Evolutionary conservation across 164 flowering plant species (phyloP), one percentile per base, ranked within the genome.

Genomic region (Cinnamomum chago): DNA sequence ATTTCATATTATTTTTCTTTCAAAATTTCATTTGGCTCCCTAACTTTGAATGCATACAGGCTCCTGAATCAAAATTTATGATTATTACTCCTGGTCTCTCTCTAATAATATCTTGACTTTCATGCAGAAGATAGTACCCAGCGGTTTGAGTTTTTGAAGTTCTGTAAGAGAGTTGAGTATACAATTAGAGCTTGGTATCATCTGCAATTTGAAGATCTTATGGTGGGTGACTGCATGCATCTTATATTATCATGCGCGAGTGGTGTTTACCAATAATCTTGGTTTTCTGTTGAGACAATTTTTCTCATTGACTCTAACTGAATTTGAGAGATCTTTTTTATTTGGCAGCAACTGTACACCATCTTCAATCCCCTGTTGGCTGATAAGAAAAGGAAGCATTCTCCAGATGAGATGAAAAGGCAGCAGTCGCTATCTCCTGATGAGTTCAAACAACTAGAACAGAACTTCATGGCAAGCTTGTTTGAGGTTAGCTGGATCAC

Each of bases 181-280:
- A 93, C 91, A 5, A 85, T 95, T 79, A 88, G 98, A 35, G 97
- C 99, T 74, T 93, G 99, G 99, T 91, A 92, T 82, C 85, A 84
- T 68, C 84, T 92, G n/a, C 96, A 95, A 65, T 95, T 93, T 81
- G 99, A 95, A 85, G 99, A 95, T 82, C 82, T 95, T 76, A 90
- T 95, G 99, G 99, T 93, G 83, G 50, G 11, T 51, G 52, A 65
- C 72, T 24, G 67, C 28, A 25, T 14, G 7, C 2, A 65, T 23
- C 67, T 28, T 13, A 14, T 51, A 24, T 60, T 69, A 69, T 50
- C 12, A 22, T 11, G 28, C n/a, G n/a, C n/a, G n/a, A n/a, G n/a
- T n/a, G n/a, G n/a, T n/a, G n/a, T n/a, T n/a, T n/a, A n/a, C 40
- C 14, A 47, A n/a, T 69, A 40, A 30, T 30, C n/a, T 69, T 20